phyloP scores from a whole-genome alignment of 768 basidiomycete species.

The Tephrocybe rancida region DNA sequence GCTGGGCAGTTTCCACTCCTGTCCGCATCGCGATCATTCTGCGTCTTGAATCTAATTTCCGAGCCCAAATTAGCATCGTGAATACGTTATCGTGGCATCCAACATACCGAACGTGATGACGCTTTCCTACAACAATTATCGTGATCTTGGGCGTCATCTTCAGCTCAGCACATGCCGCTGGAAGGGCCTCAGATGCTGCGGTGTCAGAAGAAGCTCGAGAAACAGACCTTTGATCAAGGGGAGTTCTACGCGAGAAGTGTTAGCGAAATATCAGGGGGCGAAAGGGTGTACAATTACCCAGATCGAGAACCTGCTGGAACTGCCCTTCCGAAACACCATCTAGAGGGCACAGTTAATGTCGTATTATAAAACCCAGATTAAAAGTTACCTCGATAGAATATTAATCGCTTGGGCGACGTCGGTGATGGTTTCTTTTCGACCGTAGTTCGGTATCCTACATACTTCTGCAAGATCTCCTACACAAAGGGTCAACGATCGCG shows the following conservation, averaged over 20 bases:
- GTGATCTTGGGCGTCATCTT: conserved; percentile 70
- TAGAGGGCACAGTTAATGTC: conserved; percentile 25
- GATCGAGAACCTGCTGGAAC: conserved; percentile 51
- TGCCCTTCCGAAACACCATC: conserved; percentile 57
- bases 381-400: conserved; percentile 70
- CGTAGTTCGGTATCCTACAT: conserved; percentile 50
- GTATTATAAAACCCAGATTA: conserved; percentile 14
- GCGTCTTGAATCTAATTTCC: conserved; percentile 32
- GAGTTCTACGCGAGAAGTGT: conserved; percentile 45
- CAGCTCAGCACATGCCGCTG: conserved; percentile 65
- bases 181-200: background rate
- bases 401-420: conserved; percentile 52
- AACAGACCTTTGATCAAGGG: conserved; percentile 55
- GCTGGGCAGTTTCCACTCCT: conserved; percentile 74
- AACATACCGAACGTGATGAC: conserved; percentile 58
- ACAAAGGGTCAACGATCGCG: background rate
- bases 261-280: background rate
- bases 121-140: conserved; percentile 78
- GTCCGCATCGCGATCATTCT: conserved; percentile 47
- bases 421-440: conserved; percentile 42
- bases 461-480: conserved; percentile 56
- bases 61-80: background rate
- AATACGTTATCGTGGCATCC: background rate
- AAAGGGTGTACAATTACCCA: conserved; percentile 36
- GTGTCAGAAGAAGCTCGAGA: background rate